These are phyloP conservation scores for Aspergillus niger DNA, from an alignment of 2,329 filamentous ascomycete species.

Conservation along the genomic window DNA sequence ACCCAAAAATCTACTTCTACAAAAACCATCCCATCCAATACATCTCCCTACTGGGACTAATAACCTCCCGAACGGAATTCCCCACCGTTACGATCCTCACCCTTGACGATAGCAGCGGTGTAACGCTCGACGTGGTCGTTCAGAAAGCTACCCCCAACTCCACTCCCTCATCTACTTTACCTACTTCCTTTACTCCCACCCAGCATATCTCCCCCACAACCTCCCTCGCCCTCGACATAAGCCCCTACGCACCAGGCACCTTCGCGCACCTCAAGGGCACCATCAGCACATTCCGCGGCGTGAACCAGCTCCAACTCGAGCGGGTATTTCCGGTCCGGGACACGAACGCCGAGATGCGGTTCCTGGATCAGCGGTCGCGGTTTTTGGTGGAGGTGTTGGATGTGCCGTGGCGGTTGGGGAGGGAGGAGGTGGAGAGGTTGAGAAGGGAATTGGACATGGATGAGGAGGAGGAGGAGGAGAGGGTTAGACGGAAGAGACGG, in stretches of 20 bases:
- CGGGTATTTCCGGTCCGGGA: constrained; percentile 52
- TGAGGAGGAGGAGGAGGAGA: constrained; percentile 41
- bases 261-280: constrained; percentile 61
- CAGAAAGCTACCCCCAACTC: constrained; percentile 27
- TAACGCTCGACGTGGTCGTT: constrained; percentile 58
- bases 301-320: constrained; percentile 58
- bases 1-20: constrained; percentile 64
- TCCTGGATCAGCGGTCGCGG: constrained; percentile 54
- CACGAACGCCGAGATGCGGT: constrained; percentile 57
- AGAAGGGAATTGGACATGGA: constrained; percentile 40
- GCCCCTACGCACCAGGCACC: constrained; percentile 51
- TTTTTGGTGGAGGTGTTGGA: constrained; percentile 55
- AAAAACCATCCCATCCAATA: constrained; percentile 76
- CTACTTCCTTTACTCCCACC: background rate
- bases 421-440: constrained; percentile 47
- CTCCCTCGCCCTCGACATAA: constrained; percentile 47
- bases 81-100: constrained; percentile 55
- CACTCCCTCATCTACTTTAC: background rate
- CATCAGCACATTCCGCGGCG: constrained; percentile 52
- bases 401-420: constrained; percentile 55
- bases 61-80: constrained; percentile 63
- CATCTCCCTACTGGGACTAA: constrained; percentile 69
- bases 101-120: constrained; percentile 64
- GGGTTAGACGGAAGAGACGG: constrained; percentile 31
- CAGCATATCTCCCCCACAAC: constrained; percentile 31